phyloP scores from a whole-genome alignment of 2,329 filamentous ascomycete genomes.

The Fusarium transvaalense region DNA sequence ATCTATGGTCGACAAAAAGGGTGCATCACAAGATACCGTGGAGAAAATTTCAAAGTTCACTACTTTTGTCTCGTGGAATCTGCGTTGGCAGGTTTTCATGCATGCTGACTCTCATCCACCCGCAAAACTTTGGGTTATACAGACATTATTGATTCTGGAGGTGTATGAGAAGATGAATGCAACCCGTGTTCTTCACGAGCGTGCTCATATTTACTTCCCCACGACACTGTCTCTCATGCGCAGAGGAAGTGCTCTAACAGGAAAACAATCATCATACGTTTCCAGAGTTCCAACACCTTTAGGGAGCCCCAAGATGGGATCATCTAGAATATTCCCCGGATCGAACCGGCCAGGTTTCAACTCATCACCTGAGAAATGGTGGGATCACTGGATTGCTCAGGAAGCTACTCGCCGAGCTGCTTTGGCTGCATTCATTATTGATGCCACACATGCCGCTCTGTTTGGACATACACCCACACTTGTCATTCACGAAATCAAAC shows the following conservation, averaged over 20 bases:
- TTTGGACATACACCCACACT: slow-evolving; percentile 49
- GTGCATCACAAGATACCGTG: slow-evolving; percentile 24
- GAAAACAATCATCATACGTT: slow-evolving; percentile 47
- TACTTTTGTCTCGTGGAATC: slow-evolving; percentile 48
- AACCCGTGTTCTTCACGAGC: slow-evolving; percentile 46
- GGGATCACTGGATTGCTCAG: slow-evolving; percentile 50
- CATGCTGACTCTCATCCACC: slow-evolving; percentile 48
- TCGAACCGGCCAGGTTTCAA: slow-evolving; percentile 37
- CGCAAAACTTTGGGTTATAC: slow-evolving; percentile 49
- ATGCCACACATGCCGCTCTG: slow-evolving; percentile 47
- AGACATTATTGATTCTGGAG: slow-evolving; percentile 46
- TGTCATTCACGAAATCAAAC: slow-evolving; percentile 49
- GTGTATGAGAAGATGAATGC: slow-evolving; percentile 49
- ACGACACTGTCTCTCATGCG: slow-evolving; percentile 49
- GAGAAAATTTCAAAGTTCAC: slow-evolving; percentile 49
- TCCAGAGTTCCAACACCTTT: slow-evolving; percentile 45
- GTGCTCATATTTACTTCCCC: slow-evolving; percentile 50
- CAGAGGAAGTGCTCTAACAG: slow-evolving; percentile 46
- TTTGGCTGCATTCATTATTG: slow-evolving; percentile 47
- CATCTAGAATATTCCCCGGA: slow-evolving; percentile 22
- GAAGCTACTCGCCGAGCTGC: slow-evolving; percentile 49
- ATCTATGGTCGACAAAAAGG: slow-evolving; percentile 47
- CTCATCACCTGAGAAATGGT: slow-evolving; percentile 47
- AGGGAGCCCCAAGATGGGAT: slow-evolving; percentile 41
- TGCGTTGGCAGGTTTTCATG: slow-evolving; percentile 49